Evolutionary conservation across 345 rosid species (phyloP), one percentile per base, ranked within the genome.

Genomic region (Luvunga scandens): DNA sequence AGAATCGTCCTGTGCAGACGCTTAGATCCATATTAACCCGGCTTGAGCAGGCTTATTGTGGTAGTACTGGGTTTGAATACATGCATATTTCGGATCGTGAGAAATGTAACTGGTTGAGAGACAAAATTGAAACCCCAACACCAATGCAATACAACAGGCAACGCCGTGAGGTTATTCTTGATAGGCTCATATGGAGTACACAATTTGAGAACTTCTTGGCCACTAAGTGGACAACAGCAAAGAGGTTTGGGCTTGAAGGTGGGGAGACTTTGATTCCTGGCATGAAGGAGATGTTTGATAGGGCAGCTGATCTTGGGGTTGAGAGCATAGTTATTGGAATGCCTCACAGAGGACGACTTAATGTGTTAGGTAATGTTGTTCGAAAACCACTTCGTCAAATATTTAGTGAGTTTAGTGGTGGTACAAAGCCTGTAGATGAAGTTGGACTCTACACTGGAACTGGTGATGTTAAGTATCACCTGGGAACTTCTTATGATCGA

Each of bases 241-340:
- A 92, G 83, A 84, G 97, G 70, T 91, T 92, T 81, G 97, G 97
- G 74, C 95, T 92, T n/a, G 97, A 92, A 87, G 97, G 97, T 76
- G 93, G 91, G 2, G 97, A 92, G 86, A 91, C 95, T 80, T 82
- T 91, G 86, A 92, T 92, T 80, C 92, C 95, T 78, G 97, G 97
- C 2, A 92, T 92, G 97, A 91, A 92, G 85, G 95, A 92, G 82
- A 92, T 92, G 95, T 92, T 92, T 66, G 97, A 92, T 75, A 85
- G 91, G 79, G 75, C 93, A 57, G 89, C 95, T 6, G 90, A 91
- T 86, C 95, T 92, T 21, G 97, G 95, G 53, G 97, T 91, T 28
- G 97, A 91, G 86, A 92, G 83, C 85, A 91, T 92, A 62, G 97
- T 92, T 84, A 85, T 92, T 63, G 97, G 95, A 74, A 87, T 89